Conservation (phyloP, 2,329 filamentous ascomycete species). For the Ophiosphaerella narmari region DNA sequence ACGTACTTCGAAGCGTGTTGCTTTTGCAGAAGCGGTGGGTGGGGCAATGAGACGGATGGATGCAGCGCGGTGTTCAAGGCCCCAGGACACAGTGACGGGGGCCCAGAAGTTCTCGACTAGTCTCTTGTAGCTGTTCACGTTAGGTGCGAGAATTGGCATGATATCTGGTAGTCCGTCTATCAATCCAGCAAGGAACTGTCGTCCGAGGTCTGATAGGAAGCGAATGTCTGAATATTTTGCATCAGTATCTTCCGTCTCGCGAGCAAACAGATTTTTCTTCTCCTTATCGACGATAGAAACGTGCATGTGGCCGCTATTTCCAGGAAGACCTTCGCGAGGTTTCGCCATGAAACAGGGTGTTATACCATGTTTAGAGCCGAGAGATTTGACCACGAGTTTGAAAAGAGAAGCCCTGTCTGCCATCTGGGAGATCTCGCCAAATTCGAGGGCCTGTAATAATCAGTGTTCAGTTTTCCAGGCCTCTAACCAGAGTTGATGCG, state of each 20-base stretch:
- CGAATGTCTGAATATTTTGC: slow-evolving; percentile 65
- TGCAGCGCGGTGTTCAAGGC: slow-evolving; percentile 90
- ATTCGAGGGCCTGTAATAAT: slow-evolving; percentile 74
- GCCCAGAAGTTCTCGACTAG: slow-evolving; percentile 99
- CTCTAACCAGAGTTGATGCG: not conserved
- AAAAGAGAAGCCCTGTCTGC: slow-evolving; percentile 90
- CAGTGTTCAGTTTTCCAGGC: slow-evolving; percentile 7
- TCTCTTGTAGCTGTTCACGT: slow-evolving; percentile 96
- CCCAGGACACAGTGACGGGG: slow-evolving; percentile 96
- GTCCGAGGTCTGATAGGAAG: slow-evolving; percentile 82
- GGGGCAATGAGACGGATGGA: slow-evolving; percentile 89
- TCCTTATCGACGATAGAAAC: slow-evolving; percentile 80
- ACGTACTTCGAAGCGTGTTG: slow-evolving; percentile 89
- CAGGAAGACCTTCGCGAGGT: slow-evolving; percentile 84
- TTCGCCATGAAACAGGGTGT: slow-evolving; percentile 99
- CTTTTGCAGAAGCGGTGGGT: slow-evolving; percentile 80
- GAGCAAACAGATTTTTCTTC: slow-evolving; percentile 84
- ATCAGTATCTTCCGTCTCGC: slow-evolving; percentile 71
- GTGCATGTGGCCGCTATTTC: slow-evolving; percentile 96
- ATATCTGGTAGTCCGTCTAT: slow-evolving; percentile 88
- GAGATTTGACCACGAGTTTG: slow-evolving; percentile 92
- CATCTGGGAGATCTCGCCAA: slow-evolving; percentile 84
- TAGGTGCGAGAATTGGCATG: slow-evolving; percentile 94
- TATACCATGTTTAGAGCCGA: slow-evolving; percentile 85
- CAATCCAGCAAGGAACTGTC: slow-evolving; percentile 90